Evolutionary conservation across 106 monocot species (phyloP), one percentile per base, ranked within the genome.

Genomic region (Acanthochlamys bracteata): DNA sequence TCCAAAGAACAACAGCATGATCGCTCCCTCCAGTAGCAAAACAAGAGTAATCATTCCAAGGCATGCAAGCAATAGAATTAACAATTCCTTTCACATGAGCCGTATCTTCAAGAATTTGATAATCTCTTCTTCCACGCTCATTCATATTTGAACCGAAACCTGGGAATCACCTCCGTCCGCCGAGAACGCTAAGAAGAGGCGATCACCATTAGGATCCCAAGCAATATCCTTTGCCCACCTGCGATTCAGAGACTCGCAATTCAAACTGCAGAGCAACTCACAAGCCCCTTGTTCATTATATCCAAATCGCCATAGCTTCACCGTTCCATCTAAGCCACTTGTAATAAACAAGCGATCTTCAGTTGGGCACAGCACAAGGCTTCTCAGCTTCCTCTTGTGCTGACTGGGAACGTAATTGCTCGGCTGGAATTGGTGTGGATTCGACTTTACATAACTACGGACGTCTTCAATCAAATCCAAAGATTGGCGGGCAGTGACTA

Each of bases 161-260:
- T 93, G 93, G 60, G 74, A 66, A 57, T 80, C 85, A 14, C 80
- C 78, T 39, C 51, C 70, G 78, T 88, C 93, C 56, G 85, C 93
- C 77, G 74, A 80, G 59, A 85, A 88, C 10, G 66, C 79, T 61
- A 82, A 71, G 79, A 93, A 74, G 39, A 93, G 59, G 51, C 33
- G 58, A 62, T 84, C 71, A 43, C 93, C 88, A 76, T 85, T 75
- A 61, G 95, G 86, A 69, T 95, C 86, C 86, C 90, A 95, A 12
- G 79, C 59, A 51, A 95, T 47, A 67, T 90, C 95, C 84, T 95
- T 90, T 55, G 95, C 90, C 95, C 95, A 95, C 76, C 80, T 49
- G 15, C 10, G 79, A 20, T 80, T 84, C 69, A 78, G 80, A 20
- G 90, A 87, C 24, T 75, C 19, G 65, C 90, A 87, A 71, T 90